Base-by-base conservation (phyloP, 768 basidiomycete genomes). In the Exsudoporus frostii region DNA sequence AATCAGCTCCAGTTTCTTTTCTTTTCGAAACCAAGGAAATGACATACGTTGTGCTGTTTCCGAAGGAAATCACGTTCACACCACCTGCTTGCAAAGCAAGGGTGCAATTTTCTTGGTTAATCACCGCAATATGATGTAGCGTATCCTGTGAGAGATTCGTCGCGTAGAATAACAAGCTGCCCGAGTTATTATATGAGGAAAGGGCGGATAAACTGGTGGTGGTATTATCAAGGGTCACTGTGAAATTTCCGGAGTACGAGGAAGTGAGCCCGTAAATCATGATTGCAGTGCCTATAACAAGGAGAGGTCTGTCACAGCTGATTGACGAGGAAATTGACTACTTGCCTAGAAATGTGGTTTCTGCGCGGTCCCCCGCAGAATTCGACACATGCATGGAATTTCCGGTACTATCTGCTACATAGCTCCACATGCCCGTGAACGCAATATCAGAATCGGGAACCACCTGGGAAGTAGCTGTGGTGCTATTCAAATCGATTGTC, bases 161-260 rank as follows among this genome's bases (percentile, higher is more conserved):
- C 36, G 79, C 76, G 59, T 78, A 84, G 65, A 83, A 91, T 11
- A 92, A 74, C 5, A 89, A 71, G 11, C 82, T 73, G 51, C 79
- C 65, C 42, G 75, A 65, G 27, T 78, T 70, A 34, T 71, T 75
- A 62, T 80, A 85, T 0, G 82, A 81, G 5, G 85, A 80, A 50
- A 69, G 68, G 3, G 78, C 80, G 29, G 79, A 79, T 47, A 82
- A 70, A 3, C 58, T 69, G 30, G 78, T 74, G 33, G 76, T 78
- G 20, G 70, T 66, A 51, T 81, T 74, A 57, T 83, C 81, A 8
- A 83, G 78, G 25, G 65, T 74, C 49, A 88, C 80, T 33, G 81
- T 75, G 62, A 82, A 91, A 38, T 72, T 73, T 48, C 86, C 86
- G 3, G 80, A 76, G 25, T 68, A 65, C 4, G 79, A 79, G 32